A percentile compares a stretch with the other conserved stretches of the same genome.
These are phyloP conservation scores for Cystofilobasidium ferigula DNA, from an alignment of 768 basidiomycete genomes.

Conservation along the genomic window DNA sequence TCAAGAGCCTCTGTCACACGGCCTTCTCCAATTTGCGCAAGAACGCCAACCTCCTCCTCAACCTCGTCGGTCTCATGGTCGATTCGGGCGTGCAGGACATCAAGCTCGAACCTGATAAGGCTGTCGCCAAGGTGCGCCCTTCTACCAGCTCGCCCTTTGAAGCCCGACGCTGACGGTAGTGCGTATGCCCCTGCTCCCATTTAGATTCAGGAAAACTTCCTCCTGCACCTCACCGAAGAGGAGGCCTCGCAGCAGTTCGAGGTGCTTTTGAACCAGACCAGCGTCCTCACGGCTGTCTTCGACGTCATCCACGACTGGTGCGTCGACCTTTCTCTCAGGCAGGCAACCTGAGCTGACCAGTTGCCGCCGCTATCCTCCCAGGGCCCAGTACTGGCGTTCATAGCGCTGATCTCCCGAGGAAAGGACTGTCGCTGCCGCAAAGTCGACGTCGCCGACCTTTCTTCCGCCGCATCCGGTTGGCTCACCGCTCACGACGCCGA, in stretches of 20 bases:
- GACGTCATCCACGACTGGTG: constrained; percentile 64
- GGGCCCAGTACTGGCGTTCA: constrained; percentile 19
- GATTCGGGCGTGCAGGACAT: constrained; percentile 97
- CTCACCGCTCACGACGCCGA: too few relatives aligned
- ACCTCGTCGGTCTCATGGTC: constrained; percentile 91
- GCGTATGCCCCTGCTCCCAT: not conserved
- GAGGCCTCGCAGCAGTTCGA: constrained; percentile 97
- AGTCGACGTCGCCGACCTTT: too few relatives aligned
- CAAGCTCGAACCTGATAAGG: constrained; percentile 52
- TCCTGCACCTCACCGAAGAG: constrained; percentile 85
- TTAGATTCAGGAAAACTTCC: constrained; percentile 89
- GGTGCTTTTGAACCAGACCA: constrained; percentile 81
- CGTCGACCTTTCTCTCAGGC: not conserved
- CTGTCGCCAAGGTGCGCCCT: constrained; percentile 41
- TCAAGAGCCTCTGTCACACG: constrained; percentile 95
- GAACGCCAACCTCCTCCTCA: constrained; percentile 91
- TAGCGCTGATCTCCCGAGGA: too few relatives aligned
- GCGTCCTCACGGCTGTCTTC: constrained; percentile 81
- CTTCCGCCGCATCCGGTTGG: too few relatives aligned
- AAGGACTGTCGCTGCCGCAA: too few relatives aligned
- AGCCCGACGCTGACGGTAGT: too few relatives aligned
- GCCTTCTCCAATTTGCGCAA: constrained; percentile 92
- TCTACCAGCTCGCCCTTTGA: not conserved
- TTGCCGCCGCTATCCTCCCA: not conserved
- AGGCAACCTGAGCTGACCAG: not conserved